Evolutionary conservation across 257 asterid genomes (phyloP), one percentile per base, ranked within the genome.

Genomic region (Haberlea rhodopensis): DNA sequence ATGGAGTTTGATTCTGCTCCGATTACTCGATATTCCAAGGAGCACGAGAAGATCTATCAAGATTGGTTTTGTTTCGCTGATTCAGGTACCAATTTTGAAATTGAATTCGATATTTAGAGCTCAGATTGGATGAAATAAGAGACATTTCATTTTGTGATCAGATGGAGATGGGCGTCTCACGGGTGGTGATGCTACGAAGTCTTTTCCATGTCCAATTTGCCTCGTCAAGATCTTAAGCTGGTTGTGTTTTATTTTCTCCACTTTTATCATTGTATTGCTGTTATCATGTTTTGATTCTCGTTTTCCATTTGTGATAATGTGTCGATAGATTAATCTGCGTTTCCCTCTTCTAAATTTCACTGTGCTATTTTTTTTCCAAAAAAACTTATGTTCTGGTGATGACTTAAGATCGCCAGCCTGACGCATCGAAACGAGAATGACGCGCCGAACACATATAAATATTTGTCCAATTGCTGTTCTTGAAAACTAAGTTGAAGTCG

Each of bases 181-280:
- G 2, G 97, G 99, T 22, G 75, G 45, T 23, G 99, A 94, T 77
- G 99, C 99, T 49, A 87, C 67, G 53, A 94, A 94, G 75, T 94
- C 77, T 90, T 94, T 67, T 76, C 88, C 65, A 74, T 87, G 86
- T 84, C 99, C 21, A 86, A 81, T 46, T 70, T 90, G 80, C 72
- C 99, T 71, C 96, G 99, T 65, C 90, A 71, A 27, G 97, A 94
- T 78, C 99, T 94, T 75, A 94, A 94, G 73, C 95, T 66, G 95
- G 99, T 84, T 9, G 28, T 0, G n/a, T 13, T 63, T 26, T 11
- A 37, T 62, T 46, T 48, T 11, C 18, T 5, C 20, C 23, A 9
- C 1, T 4, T 66, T 53, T 31, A 6, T 6, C 24, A 5, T 60
- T 25, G 15, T 6, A 0, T 32, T 53, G 22, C n/a, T 46, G 2